These are phyloP conservation scores for Zymoseptoria crescenta DNA, from an alignment of 2,329 filamentous ascomycete species.

Conservation along the genomic window DNA sequence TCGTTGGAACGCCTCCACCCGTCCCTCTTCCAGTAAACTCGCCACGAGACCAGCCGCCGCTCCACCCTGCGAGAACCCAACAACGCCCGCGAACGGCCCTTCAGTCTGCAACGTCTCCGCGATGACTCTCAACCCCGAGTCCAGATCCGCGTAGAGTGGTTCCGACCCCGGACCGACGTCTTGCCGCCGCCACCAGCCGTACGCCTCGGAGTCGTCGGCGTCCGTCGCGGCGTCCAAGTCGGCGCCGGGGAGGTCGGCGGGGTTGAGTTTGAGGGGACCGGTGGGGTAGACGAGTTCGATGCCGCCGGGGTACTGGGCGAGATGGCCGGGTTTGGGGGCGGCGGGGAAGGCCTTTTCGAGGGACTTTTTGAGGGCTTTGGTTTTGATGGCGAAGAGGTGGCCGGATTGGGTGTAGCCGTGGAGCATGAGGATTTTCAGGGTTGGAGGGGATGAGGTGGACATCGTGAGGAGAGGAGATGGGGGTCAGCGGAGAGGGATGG, in stretches of 20 bases:
- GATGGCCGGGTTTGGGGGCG: slow-evolving; percentile 42
- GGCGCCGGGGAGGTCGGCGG: slow-evolving; percentile 48
- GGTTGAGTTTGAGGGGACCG: slow-evolving; percentile 36
- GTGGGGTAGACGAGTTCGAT: slow-evolving; percentile 43
- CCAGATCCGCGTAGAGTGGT: slow-evolving; percentile 58
- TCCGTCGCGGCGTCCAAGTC: slow-evolving; percentile 22
- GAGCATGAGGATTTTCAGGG: slow-evolving; percentile 43
- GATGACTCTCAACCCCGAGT: slow-evolving; percentile 58
- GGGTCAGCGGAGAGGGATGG: neutral
- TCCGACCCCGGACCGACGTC: slow-evolving; percentile 43
- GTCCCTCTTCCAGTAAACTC: slow-evolving; percentile 56
- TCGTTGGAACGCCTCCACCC: slow-evolving; percentile 42
- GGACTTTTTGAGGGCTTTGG: slow-evolving; percentile 74
- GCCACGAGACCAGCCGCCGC: slow-evolving; percentile 66
- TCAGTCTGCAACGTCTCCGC: slow-evolving; percentile 54
- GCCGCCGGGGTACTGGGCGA: slow-evolving; percentile 30
- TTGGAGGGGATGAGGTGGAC: slow-evolving; percentile 11
- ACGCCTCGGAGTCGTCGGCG: slow-evolving; percentile 49
- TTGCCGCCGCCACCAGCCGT: slow-evolving; percentile 74
- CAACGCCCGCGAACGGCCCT: slow-evolving; percentile 66
- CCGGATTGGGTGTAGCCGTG: slow-evolving; percentile 86
- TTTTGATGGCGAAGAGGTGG: slow-evolving; percentile 76
- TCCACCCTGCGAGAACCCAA: slow-evolving; percentile 78
- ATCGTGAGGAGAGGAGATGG: neutral
- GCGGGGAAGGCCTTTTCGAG: slow-evolving; percentile 65